Base-by-base conservation (phyloP, 2,329 filamentous ascomycete species). In the Furcasterigmium sp. region DNA sequence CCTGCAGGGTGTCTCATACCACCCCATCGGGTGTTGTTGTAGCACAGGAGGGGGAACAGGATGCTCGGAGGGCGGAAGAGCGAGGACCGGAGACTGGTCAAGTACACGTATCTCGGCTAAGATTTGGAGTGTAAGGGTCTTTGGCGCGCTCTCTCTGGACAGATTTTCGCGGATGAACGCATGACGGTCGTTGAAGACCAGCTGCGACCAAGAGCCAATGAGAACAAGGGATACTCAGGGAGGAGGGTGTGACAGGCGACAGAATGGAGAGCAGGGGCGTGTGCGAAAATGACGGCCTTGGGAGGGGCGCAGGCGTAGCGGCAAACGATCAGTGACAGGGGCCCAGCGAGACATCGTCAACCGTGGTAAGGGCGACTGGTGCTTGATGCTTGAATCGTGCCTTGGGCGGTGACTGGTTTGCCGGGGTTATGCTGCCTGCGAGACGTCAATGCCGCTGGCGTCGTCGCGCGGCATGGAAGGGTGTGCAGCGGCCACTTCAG, bases 161-260 rank as follows among this genome's bases (percentile, higher is more conserved):
- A 35, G 32, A 18, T 35, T 35, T 64, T 62, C 59, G 65, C 68
- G 69, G 68, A 67, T 67, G 65, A 70, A 68, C 65, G 69, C 70
- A 73, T 74, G 69, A 67, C 69, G 65, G 69, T 70, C 68, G 68
- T 67, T 58, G 61, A 66, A 59, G 53, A 53, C 58, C 60, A 61
- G 55, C 53, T 56, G 58, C 53, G 44, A 48, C 45, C 48, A 52
- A 48, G 50, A 53, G 49, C 70, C 69, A 72, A 72, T 68, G 58
- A 56, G 55, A 56, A 53, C n/a, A n/a, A 11, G 23, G 11, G 23
- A 26, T 19, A 10, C 32, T 9, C n/a, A 15, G 15, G 15, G 32
- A 35, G 32, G 17, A 35, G 32, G 32, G 32, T 35, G 32, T 35
- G 32, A 17, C 32, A 17, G 32, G n/a, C 32, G 18, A 17, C n/a